Conservation (phyloP, 148 eudicot species). For the Camellia sinensis region DNA sequence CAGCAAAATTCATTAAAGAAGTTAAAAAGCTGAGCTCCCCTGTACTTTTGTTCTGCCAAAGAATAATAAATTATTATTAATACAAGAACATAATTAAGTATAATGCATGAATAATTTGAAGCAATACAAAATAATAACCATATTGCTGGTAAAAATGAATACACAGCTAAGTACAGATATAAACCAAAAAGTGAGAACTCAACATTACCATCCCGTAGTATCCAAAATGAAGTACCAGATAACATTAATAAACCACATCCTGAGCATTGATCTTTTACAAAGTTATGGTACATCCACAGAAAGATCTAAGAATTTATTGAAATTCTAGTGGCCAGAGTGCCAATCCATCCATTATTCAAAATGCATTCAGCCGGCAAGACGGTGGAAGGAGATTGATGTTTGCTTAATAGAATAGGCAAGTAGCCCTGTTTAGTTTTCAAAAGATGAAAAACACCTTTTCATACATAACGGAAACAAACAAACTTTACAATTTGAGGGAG, state of each 20-base stretch:
- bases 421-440: neutral
- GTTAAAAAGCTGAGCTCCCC: constrained; percentile 93
- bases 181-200: neutral
- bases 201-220: neutral
- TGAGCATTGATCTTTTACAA: neutral
- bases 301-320: neutral
- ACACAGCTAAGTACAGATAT: neutral
- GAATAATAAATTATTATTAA: neutral
- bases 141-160: neutral
- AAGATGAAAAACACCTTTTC: neutral
- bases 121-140: neutral
- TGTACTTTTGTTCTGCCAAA: constrained; percentile 83
- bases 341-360: neutral
- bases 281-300: neutral
- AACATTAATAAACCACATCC: neutral
- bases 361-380: neutral
- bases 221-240: neutral
- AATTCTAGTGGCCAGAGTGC: neutral
- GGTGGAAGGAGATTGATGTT: neutral
- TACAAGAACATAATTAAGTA: neutral
- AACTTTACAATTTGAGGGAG: neutral
- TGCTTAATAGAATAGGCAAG: neutral
- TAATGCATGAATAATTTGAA: neutral
- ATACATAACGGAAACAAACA: neutral
- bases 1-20: constrained; percentile 83